phyloP scores from a whole-genome alignment of 805 yeast species.

The Hanseniaspora occidentalis region DNA sequence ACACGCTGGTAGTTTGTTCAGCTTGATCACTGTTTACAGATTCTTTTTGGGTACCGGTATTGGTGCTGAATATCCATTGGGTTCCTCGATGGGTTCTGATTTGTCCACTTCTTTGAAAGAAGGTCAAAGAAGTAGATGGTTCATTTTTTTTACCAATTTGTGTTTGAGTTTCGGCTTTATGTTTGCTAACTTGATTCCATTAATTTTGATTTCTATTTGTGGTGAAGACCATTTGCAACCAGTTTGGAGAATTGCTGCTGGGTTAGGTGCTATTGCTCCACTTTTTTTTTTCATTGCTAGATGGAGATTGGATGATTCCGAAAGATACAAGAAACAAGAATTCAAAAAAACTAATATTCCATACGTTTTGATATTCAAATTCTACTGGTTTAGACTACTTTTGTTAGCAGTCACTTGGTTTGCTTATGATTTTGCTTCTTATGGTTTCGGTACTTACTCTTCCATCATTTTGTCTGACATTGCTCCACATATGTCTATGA shows the following conservation, averaged over 20 bases:
- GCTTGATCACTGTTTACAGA: slow-evolving; percentile 71
- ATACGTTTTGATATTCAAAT: slow-evolving; percentile 53
- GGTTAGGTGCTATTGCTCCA: slow-evolving; percentile 84
- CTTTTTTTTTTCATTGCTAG: slow-evolving; percentile 64
- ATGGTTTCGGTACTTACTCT: slow-evolving; percentile 80
- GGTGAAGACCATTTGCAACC: slow-evolving; percentile 55
- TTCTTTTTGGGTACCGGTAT: slow-evolving; percentile 82
- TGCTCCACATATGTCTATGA: slow-evolving; percentile 44
- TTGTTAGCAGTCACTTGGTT: slow-evolving; percentile 78
- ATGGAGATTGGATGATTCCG: slow-evolving; percentile 60
- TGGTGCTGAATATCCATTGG: slow-evolving; percentile 87
- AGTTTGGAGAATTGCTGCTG: slow-evolving; percentile 86
- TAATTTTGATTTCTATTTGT: slow-evolving; percentile 77
- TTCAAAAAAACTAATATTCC: slow-evolving; percentile 57
- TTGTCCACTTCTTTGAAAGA: slow-evolving; percentile 85
- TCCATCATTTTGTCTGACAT: slow-evolving; percentile 49
- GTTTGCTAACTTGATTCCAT: slow-evolving; percentile 68
- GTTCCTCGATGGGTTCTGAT: slow-evolving; percentile 81
- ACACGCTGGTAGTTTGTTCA: slow-evolving; percentile 76
- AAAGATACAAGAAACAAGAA: slow-evolving; percentile 53
- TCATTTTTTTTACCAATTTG: slow-evolving; percentile 76
- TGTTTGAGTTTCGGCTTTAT: slow-evolving; percentile 87
- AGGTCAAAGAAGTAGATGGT: slow-evolving; percentile 80
- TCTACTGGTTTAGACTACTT: slow-evolving; percentile 68
- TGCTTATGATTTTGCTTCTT: slow-evolving; percentile 76